These are phyloP conservation scores for Solanum chilense DNA, from an alignment of 257 asterid species.

Conservation along the genomic window DNA sequence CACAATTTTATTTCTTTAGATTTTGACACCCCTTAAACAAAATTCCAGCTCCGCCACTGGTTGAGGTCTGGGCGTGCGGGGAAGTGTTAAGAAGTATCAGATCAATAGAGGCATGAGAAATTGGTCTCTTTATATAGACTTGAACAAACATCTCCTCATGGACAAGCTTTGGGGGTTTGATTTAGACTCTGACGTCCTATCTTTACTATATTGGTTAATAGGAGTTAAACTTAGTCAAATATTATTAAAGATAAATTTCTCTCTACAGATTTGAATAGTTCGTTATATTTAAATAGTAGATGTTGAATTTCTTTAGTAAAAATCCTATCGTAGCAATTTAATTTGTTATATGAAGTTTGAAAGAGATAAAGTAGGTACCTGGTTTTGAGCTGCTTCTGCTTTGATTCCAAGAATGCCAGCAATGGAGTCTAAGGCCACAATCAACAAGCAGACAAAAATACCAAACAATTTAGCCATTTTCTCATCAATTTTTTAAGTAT, in stretches of 20 bases:
- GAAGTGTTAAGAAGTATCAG: too few relatives aligned
- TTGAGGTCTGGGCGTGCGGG: too few relatives aligned
- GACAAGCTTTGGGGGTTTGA: too few relatives aligned
- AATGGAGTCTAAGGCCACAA: slow-evolving; percentile 52
- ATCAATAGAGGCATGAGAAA: too few relatives aligned
- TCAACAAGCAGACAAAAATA: slow-evolving; percentile 47
- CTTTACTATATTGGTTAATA: neutral
- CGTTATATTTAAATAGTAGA: neutral
- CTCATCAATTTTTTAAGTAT: neutral
- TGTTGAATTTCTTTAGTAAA: neutral
- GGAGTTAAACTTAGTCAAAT: neutral
- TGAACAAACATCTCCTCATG: too few relatives aligned
- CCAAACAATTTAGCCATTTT: slow-evolving; percentile 50
- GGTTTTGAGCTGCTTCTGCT: slow-evolving; percentile 74
- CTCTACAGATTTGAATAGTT: too few relatives aligned
- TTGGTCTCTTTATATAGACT: too few relatives aligned
- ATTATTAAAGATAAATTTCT: neutral
- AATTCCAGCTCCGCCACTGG: too few relatives aligned
- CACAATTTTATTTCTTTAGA: too few relatives aligned
- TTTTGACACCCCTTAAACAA: too few relatives aligned
- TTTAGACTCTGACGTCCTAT: too few relatives aligned
- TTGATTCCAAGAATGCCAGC: slow-evolving; percentile 74
- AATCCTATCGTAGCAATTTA: neutral
- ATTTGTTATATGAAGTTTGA: neutral
- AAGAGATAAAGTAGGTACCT: slow-evolving; percentile 21